Conservation (phyloP, 805 yeast genomes). For the Nakazawaea peltata region DNA sequence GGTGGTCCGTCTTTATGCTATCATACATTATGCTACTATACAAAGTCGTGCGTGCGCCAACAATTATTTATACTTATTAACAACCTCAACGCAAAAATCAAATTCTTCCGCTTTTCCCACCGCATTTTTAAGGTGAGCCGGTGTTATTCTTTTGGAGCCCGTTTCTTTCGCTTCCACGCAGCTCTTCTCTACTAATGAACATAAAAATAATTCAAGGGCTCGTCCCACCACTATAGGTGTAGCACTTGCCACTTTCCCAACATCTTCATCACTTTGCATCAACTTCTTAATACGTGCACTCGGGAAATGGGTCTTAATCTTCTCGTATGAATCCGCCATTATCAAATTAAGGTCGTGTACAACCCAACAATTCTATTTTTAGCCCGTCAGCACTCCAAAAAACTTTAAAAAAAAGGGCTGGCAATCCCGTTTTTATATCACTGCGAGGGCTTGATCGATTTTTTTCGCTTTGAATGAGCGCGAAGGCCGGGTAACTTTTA, state of each 20-base stretch:
- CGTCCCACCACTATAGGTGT: conserved; percentile 98
- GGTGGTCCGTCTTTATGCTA: no score
- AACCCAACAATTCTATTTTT: no score
- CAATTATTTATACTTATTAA: conserved; percentile 42
- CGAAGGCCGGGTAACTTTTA: not conserved
- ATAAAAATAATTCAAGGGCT: conserved; percentile 87
- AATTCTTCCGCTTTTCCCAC: conserved; percentile 82
- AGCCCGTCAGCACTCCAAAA: no score
- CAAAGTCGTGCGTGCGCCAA: no score
- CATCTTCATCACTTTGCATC: conserved; percentile 97
- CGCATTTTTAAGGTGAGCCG: conserved; percentile 77
- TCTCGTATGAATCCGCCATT: conserved; percentile 26
- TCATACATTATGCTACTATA: no score
- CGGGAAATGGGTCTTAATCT: conserved; percentile 77
- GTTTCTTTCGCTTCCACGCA: conserved; percentile 66
- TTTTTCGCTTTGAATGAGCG: no score
- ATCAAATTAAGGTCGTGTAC: no score
- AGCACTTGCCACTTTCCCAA: conserved; percentile 97
- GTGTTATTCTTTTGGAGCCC: conserved; percentile 75
- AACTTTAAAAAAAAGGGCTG: no score
- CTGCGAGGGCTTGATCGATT: no score
- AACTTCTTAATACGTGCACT: conserved; percentile 92
- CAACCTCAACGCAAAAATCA: conserved; percentile 81
- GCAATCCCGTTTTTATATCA: no score
- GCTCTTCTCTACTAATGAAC: conserved; percentile 79